Conservation (phyloP, 208 protist species). For the Trypanosoma lewisi region DNA sequence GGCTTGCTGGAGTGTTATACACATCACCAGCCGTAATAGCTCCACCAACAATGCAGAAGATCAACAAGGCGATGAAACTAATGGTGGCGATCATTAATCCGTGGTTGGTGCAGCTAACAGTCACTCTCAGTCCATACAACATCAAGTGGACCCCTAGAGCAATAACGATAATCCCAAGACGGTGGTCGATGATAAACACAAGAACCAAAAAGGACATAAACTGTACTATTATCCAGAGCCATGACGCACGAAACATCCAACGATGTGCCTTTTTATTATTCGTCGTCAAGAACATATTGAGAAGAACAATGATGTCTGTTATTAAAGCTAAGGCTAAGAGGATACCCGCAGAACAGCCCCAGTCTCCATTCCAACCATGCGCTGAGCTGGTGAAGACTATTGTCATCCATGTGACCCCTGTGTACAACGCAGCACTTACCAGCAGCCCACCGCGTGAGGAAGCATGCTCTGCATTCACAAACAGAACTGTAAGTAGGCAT, state of each 20-base stretch:
- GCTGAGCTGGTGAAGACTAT: slow-evolving; percentile 45
- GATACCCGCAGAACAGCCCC: slow-evolving; percentile 17
- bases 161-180: slow-evolving; percentile 18
- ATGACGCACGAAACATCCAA: slow-evolving; percentile 20
- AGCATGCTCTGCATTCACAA: slow-evolving; percentile 28
- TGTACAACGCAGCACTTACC: slow-evolving; percentile 8
- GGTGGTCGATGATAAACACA: slow-evolving; percentile 16
- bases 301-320: slow-evolving; percentile 14
- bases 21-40: not conserved
- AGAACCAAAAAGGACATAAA: slow-evolving; percentile 10
- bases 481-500: slow-evolving; percentile 31
- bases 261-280: slow-evolving; percentile 5
- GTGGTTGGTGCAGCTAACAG: not conserved
- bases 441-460: slow-evolving; percentile 6
- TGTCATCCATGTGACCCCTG: slow-evolving; percentile 47
- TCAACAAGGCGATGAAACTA: slow-evolving; percentile 9
- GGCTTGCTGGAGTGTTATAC: slow-evolving; percentile 16
- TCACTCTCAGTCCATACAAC: slow-evolving; percentile 9
- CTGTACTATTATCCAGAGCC: slow-evolving; percentile 14
- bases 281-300: slow-evolving; percentile 1
- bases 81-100: not conserved
- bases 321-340: slow-evolving; percentile 10
- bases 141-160: slow-evolving; percentile 14
- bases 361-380: slow-evolving; percentile 38
- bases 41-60: slow-evolving; percentile 15